Evolutionary conservation across 2,329 filamentous ascomycete species (phyloP), one percentile per base, ranked within the genome.

Genomic region (Venturia carpophila): DNA sequence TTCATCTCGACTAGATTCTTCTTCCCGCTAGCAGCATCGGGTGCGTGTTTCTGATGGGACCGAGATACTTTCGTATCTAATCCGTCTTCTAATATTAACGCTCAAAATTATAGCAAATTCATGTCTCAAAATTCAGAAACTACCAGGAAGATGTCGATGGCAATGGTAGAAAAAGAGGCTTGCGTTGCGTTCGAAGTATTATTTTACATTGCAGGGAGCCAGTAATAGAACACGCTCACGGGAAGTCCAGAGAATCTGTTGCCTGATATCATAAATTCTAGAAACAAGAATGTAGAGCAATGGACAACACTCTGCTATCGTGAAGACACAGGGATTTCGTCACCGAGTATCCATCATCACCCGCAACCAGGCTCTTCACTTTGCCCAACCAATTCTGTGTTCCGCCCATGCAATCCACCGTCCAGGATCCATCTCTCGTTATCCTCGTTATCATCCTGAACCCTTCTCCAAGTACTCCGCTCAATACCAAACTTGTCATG

Each of bases 381-480:
- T 15, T 58, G 34, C 5, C 66, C 69, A 13, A 69, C 15, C 39
- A 60, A 55, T 10, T 62, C 45, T 17, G 62, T 65, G 13, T 62
- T 49, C 56, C 62, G 65, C 7, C 74, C 76, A 17, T 80, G 80
- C 1, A 78, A 73, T 21, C 80, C 80, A 0, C 80, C 80, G 71
- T 82, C 79, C 24, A 83, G 67, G 42, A 83, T 82, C 79, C 79
- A 81, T 66, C 76, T 75, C 71, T 83, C 80, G 65, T 82, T 82
- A 68, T 82, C 80, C 64, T 82, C 79, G 17, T 77, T 77, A 67
- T 82, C 80, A 70, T 82, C 80, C 68, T 82, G 80, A 5, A 82
- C 80, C 49, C 79, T 75, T 58, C 80, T 73, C 80, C 80, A 82
- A 5, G 74, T 74, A 47, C 73, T 76, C 37, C 69, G 65, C 62